Evolutionary conservation across 73 alveolate species (phyloP).

Genomic region (Tetrahymena malaccensis): DNA sequence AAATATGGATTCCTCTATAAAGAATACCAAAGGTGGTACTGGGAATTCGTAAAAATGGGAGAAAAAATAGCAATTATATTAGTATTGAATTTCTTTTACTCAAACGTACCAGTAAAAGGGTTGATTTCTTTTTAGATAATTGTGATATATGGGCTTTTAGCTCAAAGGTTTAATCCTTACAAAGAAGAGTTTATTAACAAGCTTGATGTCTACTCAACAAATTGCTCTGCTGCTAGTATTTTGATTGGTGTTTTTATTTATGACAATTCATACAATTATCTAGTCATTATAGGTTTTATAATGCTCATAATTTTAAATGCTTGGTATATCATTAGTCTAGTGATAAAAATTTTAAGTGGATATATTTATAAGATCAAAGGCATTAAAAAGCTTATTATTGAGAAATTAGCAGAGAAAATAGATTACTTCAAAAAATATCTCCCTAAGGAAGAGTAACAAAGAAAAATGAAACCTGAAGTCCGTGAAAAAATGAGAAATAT

Average conservation of each 20-base stretch:
- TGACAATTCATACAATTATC: neutral
- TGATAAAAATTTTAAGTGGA: neutral
- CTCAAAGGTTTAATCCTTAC: neutral
- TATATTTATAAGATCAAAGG: neutral
- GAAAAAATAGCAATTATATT: neutral
- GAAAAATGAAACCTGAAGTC: neutral
- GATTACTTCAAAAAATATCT: neutral
- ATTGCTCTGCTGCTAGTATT: neutral
- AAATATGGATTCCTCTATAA: neutral
- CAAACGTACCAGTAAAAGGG: neutral
- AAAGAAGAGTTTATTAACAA: neutral
- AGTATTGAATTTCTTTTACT: neutral
- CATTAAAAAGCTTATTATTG: neutral
- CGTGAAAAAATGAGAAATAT: neutral
- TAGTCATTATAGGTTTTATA: neutral
- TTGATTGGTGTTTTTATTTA: neutral
- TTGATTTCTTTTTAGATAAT: neutral
- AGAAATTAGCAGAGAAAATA: neutral
- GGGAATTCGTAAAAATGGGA: neutral
- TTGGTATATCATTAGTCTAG: neutral
- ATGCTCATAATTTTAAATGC: neutral
- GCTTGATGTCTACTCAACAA: neutral
- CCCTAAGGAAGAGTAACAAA: neutral
- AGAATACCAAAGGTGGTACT: neutral
- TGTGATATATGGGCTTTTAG: neutral